Evolutionary conservation across 768 basidiomycete species (phyloP).

Genomic region (Phaffia tasmanica): DNA sequence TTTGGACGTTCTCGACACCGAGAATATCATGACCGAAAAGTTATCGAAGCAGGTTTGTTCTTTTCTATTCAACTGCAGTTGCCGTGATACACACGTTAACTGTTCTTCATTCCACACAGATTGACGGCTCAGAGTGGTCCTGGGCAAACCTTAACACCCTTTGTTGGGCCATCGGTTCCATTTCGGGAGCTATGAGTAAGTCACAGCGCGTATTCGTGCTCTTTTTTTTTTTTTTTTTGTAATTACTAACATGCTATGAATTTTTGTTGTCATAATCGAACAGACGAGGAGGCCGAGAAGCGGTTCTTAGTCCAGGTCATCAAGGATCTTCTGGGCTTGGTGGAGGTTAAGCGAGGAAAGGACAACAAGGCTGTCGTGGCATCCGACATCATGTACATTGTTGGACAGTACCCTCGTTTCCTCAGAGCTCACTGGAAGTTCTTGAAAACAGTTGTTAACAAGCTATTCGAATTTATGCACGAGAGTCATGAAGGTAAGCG

Average conservation of each 20-base stretch:
- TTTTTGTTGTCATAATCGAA: too few species aligned
- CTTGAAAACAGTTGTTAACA: constrained; percentile 98
- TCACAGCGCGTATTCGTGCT: constrained; percentile 24
- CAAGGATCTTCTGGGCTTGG: constrained; percentile 92
- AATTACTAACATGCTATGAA: not conserved
- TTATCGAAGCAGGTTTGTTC: constrained; percentile 69
- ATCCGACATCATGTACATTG: constrained; percentile 64
- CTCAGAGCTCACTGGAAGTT: constrained; percentile 99
- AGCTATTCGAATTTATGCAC: constrained; percentile 99
- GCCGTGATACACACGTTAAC: not conserved
- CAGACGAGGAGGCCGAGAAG: constrained; percentile 98
- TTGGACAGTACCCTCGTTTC: constrained; percentile 98
- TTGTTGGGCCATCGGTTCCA: constrained; percentile 99
- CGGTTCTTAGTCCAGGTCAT: constrained; percentile 98
- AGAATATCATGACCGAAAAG: constrained; percentile 95
- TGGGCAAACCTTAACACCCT: constrained; percentile 99
- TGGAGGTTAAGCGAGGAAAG: constrained; percentile 97
- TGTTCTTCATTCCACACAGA: constrained; percentile 29
- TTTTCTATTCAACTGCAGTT: not conserved
- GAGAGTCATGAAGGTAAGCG: constrained; percentile 87
- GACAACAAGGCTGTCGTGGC: constrained; percentile 99
- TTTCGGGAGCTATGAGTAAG: constrained; percentile 97
- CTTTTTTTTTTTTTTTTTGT: not conserved
- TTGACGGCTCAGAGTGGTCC: constrained; percentile 95
- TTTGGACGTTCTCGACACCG: constrained; percentile 88